phyloP scores from a whole-genome alignment of 768 basidiomycete genomes.

The Leccinum rimulosum region DNA sequence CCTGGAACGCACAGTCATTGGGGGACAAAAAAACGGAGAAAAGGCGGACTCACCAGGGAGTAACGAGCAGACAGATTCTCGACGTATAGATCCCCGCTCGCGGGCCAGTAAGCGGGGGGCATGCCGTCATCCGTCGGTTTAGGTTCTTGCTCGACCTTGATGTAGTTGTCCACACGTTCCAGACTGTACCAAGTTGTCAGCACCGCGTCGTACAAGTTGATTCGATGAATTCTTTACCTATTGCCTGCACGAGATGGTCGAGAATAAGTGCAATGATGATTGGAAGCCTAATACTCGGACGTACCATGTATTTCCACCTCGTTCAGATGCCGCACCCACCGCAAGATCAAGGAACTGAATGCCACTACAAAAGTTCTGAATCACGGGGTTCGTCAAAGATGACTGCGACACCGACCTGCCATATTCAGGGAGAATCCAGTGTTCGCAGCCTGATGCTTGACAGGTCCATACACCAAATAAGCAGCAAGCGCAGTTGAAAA shows the following conservation, averaged over 20 bases:
- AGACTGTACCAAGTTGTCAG: neutral
- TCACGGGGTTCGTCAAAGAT: neutral
- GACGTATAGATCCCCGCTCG: neutral
- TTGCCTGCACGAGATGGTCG: neutral
- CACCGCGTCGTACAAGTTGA: neutral
- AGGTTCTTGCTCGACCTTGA: neutral
- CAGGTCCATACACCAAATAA: slow-evolving; percentile 6
- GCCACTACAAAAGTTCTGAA: slow-evolving; percentile 34
- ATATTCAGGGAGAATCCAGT: slow-evolving; percentile 40
- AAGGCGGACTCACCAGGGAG: neutral
- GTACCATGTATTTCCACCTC: slow-evolving; percentile 46
- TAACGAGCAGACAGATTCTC: slow-evolving; percentile 9
- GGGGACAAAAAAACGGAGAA: too few species aligned
- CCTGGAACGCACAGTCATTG: neutral
- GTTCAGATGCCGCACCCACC: slow-evolving; percentile 45
- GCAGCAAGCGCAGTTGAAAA: neutral
- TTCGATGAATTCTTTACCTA: neutral
- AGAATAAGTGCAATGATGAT: too few species aligned
- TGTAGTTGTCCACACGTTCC: slow-evolving; percentile 1
- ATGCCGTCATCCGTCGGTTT: neutral
- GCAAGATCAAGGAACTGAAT: slow-evolving; percentile 56
- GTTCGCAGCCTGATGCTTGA: slow-evolving; percentile 15
- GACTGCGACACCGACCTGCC: slow-evolving; percentile 33
- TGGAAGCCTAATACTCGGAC: slow-evolving; percentile 42
- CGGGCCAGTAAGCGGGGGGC: slow-evolving; percentile 2